Evolutionary conservation across 2,329 filamentous ascomycete species (phyloP), one percentile per base, ranked within the genome.

Genomic region (Pseudocercospora crystallina): DNA sequence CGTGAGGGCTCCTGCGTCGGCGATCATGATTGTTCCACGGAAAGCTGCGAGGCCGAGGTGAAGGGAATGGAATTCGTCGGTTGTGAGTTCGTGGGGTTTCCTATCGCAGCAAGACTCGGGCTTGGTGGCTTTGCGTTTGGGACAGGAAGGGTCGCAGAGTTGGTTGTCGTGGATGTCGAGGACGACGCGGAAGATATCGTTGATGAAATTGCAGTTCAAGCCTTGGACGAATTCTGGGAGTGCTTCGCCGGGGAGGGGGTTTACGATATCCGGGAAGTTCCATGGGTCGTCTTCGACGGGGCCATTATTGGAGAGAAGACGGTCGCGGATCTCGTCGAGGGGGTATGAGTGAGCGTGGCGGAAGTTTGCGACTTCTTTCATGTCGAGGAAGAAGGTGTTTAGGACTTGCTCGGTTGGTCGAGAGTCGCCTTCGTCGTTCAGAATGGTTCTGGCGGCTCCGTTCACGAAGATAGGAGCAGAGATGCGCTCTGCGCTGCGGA

Each of bases 1-100:
- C 9, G 57, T 58, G 8, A 53, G 9, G 3, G 57, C 54, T 5
- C 58, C 57, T 8, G 58, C 47, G 15, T 58, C 57, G 10, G 58
- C 41, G 17, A 59, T 30, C 46, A 61, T 53, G 4, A 56, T 37
- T 1, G 52, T 48, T 9, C 47, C 38, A 10, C 47, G 42, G 49
- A 47, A 58, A n/a, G 45, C 14, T 0, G 20, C 26, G 37, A 49
- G 52, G 14, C 10, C 20, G 11, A 17, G 29, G 12, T 43, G 32
- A 5, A 60, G 37, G 2, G 11, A 11, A 8, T 13, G 17, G 13
- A 43, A 33, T 31, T 58, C 40, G 7, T 31, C 14, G 11, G 43
- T 4, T 26, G 33, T 47, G 20, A 47, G 30, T 10, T 15, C 31
- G 37, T 54, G 50, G 29, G 49, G 13, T 26, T 26, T 26, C 20